phyloP scores from a whole-genome alignment of 371 early-diverging fungal genomes.

The Dichotomocladium elegans region DNA sequence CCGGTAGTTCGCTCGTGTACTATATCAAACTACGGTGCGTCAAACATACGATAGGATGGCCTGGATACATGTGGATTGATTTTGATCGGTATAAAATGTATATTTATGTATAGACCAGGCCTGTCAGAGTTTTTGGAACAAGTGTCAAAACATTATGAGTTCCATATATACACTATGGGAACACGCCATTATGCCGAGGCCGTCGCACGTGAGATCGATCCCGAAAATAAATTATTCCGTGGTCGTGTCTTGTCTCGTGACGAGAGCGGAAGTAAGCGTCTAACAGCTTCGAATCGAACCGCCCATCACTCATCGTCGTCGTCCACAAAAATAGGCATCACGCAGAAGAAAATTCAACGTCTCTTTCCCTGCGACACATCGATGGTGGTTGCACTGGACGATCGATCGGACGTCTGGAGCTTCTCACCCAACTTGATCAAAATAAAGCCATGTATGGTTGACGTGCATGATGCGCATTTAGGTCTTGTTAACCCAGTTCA shows the following conservation, averaged over 20 bases:
- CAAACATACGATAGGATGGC: background rate
- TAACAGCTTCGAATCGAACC: background rate
- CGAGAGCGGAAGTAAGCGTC: constrained; percentile 81
- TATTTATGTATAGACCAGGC: constrained; percentile 57
- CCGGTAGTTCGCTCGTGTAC: constrained; percentile 64
- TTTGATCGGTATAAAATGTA: too few species aligned
- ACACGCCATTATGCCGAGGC: constrained; percentile 91
- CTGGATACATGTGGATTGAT: background rate
- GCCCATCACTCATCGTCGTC: too few species aligned
- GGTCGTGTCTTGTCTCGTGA: constrained; percentile 95
- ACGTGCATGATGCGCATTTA: too few species aligned
- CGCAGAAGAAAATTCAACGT: constrained; percentile 83
- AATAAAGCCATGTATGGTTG: constrained; percentile 88
- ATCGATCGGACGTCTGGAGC: constrained; percentile 97
- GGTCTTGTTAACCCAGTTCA: too few species aligned
- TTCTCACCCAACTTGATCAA: constrained; percentile 88
- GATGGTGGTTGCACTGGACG: constrained; percentile 98
- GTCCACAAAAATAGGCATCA: constrained; percentile 68
- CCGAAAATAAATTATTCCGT: constrained; percentile 72
- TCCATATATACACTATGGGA: constrained; percentile 99
- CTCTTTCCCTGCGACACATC: constrained; percentile 95
- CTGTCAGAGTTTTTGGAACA: constrained; percentile 76
- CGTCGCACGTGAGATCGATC: constrained; percentile 90
- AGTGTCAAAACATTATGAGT: constrained; percentile 75
- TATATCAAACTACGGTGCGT: constrained; percentile 79